These are phyloP conservation scores for Bacterosira constricta DNA, from an alignment of 108 stramenopile genomes.

Conservation along the genomic window DNA sequence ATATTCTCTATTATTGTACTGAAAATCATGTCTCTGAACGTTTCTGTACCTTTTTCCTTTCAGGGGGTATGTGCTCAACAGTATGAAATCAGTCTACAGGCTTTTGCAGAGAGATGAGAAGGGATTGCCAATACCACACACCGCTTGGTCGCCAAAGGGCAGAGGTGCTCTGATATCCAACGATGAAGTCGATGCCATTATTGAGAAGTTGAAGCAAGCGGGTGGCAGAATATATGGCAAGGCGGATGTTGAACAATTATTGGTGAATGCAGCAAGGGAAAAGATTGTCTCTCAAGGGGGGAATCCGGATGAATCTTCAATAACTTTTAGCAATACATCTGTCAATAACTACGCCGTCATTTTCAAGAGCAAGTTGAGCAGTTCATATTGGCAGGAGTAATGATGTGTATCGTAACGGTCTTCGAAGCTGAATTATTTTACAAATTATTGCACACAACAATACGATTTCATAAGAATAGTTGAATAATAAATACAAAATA, in stretches of 20 bases:
- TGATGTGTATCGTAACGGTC: neutral
- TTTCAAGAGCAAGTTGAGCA: conserved; percentile 9
- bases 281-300: neutral
- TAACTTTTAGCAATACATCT: neutral
- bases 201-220: neutral
- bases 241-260: neutral
- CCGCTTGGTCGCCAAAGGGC: too few relatives aligned
- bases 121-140: too few relatives aligned
- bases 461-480: neutral
- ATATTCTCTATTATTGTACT: too few relatives aligned
- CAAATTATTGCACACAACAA: neutral
- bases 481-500: neutral
- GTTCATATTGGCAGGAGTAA: neutral
- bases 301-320: neutral
- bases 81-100: too few relatives aligned
- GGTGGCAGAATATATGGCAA: neutral
- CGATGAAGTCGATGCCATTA: neutral
- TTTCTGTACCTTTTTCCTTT: too few relatives aligned
- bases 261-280: neutral
- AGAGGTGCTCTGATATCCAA: neutral
- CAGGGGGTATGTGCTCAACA: too few relatives aligned
- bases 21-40: too few relatives aligned
- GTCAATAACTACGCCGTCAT: neutral
- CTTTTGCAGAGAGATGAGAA: too few relatives aligned
- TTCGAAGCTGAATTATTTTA: neutral